phyloP scores from a whole-genome alignment of 2,329 filamentous ascomycete genomes.

The Catunica adiposa region DNA sequence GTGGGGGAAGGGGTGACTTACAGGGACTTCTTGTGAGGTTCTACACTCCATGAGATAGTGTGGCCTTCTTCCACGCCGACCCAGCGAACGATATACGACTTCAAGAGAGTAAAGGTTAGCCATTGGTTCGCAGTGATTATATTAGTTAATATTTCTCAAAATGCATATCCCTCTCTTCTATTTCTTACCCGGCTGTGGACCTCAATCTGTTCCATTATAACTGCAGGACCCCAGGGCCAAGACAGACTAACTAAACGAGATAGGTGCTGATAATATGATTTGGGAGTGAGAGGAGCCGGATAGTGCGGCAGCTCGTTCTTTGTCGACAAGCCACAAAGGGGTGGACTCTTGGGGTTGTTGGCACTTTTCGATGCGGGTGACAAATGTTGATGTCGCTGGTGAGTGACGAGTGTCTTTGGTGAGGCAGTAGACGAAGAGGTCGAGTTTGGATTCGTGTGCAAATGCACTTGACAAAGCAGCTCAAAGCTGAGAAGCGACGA shows the following conservation, averaged over 20 bases:
- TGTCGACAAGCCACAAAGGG: not conserved
- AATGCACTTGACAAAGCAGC: constrained; percentile 15
- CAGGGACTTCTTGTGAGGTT: constrained; percentile 96
- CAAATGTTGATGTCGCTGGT: constrained; percentile 8
- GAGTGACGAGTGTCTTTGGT: constrained; percentile 12
- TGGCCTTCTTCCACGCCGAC: constrained; percentile 78
- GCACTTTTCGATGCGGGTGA: too few species aligned
- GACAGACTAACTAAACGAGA: constrained; percentile 5
- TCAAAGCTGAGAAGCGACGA: constrained; percentile 14
- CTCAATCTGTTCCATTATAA: constrained; percentile 78
- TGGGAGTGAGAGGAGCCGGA: not conserved
- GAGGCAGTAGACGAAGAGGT: too few species aligned
- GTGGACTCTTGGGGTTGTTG: not conserved
- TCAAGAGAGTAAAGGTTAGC: constrained; percentile 16
- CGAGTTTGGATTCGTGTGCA: constrained; percentile 6
- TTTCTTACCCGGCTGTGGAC: constrained; percentile 79
- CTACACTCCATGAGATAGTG: constrained; percentile 93
- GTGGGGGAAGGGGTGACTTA: constrained; percentile 26
- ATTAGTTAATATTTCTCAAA: not conserved
- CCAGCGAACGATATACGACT: constrained; percentile 98
- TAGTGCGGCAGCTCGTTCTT: not conserved
- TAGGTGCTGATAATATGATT: constrained; percentile 6
- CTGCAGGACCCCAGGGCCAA: constrained; percentile 6
- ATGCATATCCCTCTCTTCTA: not conserved
- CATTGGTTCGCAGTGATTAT: not conserved